These are phyloP conservation scores for Schizophyllum commune DNA, from an alignment of 1,284 basidiomycete genomes.

Conservation along the genomic window DNA sequence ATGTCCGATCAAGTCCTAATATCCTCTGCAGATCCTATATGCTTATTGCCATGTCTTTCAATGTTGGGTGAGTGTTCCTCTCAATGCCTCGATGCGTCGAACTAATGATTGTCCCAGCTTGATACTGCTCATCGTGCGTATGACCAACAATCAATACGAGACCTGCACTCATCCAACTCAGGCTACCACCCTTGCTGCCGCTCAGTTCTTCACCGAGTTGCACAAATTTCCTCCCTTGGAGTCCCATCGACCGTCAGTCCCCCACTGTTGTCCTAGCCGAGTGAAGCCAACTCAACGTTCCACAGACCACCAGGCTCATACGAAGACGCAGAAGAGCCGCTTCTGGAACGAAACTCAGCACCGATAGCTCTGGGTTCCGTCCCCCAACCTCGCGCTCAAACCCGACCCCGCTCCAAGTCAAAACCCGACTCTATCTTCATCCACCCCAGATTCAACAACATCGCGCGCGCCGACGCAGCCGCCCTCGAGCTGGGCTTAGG, in stretches of 20 bases:
- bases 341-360: background rate
- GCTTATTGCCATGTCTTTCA: slow-evolving; percentile 63
- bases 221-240: slow-evolving; percentile 23
- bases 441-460: slow-evolving; percentile 51
- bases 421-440: slow-evolving; percentile 55
- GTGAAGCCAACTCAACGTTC: background rate
- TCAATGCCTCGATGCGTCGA: background rate
- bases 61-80: slow-evolving; percentile 43
- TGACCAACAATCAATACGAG: no score
- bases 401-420: slow-evolving; percentile 36
- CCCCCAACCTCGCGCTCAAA: background rate
- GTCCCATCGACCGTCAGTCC: slow-evolving; percentile 9
- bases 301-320: slow-evolving; percentile 2
- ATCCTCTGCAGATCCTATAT: slow-evolving; percentile 47
- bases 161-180: slow-evolving; percentile 15
- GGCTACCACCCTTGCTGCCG: slow-evolving; percentile 45
- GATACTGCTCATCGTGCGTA: slow-evolving; percentile 45
- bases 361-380: background rate
- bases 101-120: slow-evolving; percentile 28
- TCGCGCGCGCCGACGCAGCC: slow-evolving; percentile 54
- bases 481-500: slow-evolving; percentile 46
- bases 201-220: slow-evolving; percentile 51
- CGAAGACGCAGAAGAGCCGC: background rate
- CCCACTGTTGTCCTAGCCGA: background rate
- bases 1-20: background rate